Evolutionary conservation across 1,139 yeast genomes (phyloP).

Genomic region (Suzukiozyma palmioleophila): DNA sequence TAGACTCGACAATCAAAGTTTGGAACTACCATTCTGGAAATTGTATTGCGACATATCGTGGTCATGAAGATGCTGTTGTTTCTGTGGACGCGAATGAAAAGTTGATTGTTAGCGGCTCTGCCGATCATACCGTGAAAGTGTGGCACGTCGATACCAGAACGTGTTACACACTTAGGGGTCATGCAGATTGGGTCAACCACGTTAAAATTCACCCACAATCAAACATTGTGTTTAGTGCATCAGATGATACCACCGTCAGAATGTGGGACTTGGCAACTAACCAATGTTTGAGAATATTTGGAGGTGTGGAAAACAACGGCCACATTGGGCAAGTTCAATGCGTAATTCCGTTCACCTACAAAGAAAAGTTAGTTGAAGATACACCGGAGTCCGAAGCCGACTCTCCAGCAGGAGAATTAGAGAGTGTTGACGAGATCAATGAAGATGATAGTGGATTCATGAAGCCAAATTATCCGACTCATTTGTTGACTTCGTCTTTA

Average conservation of each 20-base stretch:
- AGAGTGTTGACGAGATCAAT: conserved; percentile 1
- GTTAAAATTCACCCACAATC: conserved; percentile 83
- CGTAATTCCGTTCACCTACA: conserved; percentile 76
- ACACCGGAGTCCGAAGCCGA: conserved; percentile 25
- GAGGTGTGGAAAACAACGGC: conserved; percentile 63
- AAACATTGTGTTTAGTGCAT: conserved; percentile 76
- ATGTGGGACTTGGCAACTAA: conserved; percentile 92
- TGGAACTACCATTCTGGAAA: conserved; percentile 96
- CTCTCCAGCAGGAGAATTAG: background rate
- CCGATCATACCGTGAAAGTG: conserved; percentile 85
- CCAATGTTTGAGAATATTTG: conserved; percentile 73
- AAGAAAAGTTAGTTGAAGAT: conserved; percentile 46
- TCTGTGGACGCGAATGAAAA: conserved; percentile 77
- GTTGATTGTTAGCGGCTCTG: conserved; percentile 87
- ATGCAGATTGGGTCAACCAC: conserved; percentile 85
- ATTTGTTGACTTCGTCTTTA: conserved; percentile 78
- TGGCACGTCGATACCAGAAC: conserved; percentile 96
- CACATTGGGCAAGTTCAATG: conserved; percentile 89
- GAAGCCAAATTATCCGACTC: conserved; percentile 57
- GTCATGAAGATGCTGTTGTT: conserved; percentile 84
- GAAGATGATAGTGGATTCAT: conserved; percentile 2
- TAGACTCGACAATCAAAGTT: conserved; percentile 86
- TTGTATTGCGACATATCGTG: conserved; percentile 88
- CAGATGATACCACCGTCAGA: conserved; percentile 87
- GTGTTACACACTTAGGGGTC: conserved; percentile 90